Conservation (phyloP, 2,329 filamentous ascomycete species). For the Didymella glomerata region DNA sequence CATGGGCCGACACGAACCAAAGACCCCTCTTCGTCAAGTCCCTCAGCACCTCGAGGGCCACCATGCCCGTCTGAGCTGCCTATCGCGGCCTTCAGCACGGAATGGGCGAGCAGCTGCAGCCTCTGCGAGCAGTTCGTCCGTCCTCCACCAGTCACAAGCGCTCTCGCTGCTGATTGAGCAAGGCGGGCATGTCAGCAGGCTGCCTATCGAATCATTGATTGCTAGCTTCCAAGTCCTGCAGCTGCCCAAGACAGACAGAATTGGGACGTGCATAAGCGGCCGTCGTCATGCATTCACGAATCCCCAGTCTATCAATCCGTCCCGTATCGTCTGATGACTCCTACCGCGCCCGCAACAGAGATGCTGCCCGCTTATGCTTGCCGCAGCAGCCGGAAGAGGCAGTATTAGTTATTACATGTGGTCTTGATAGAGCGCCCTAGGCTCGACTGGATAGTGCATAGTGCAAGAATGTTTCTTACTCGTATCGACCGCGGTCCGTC, state of each 20-base stretch:
- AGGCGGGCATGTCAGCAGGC: slow-evolving; percentile 43
- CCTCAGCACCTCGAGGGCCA: slow-evolving; percentile 20
- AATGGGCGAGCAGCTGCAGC: slow-evolving; percentile 30
- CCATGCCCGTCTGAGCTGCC: slow-evolving; percentile 30
- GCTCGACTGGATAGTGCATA: slow-evolving; percentile 13
- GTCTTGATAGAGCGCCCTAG: slow-evolving; percentile 29
- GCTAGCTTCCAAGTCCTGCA: slow-evolving; percentile 30
- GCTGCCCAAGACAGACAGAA: slow-evolving; percentile 30
- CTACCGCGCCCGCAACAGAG: slow-evolving; percentile 13
- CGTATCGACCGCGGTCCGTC: slow-evolving; percentile 34
- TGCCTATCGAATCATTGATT: slow-evolving; percentile 43
- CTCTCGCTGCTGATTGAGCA: slow-evolving; percentile 45
- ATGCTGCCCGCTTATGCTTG: slow-evolving; percentile 39
- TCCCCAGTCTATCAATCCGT: slow-evolving; percentile 22
- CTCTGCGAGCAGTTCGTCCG: slow-evolving; percentile 16
- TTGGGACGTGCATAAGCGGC: slow-evolving; percentile 47
- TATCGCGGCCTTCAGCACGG: slow-evolving; percentile 32
- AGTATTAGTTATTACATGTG: slow-evolving; percentile 39
- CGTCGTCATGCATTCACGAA: slow-evolving; percentile 47
- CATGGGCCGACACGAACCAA: slow-evolving; percentile 26
- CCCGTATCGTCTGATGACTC: slow-evolving; percentile 23
- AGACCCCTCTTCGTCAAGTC: slow-evolving; percentile 21
- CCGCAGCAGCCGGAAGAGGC: slow-evolving; percentile 49
- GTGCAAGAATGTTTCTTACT: slow-evolving; percentile 13
- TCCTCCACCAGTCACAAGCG: slow-evolving; percentile 37